These are phyloP conservation scores for Talaromyces atroroseus DNA, from an alignment of 2,329 filamentous ascomycete genomes.

Conservation along the genomic window DNA sequence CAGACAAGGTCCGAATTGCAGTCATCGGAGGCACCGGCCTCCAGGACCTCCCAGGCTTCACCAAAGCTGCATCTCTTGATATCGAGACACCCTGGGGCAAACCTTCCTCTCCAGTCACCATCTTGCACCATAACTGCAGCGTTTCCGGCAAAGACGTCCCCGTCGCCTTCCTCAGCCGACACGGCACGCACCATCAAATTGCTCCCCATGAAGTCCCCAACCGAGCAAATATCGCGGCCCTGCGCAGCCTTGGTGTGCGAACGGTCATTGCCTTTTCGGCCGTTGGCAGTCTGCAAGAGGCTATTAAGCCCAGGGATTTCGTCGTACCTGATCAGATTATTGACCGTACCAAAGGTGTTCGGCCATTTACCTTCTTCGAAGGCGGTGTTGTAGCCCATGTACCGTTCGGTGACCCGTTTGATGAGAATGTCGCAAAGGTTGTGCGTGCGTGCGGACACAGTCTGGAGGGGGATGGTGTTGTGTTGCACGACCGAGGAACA, in stretches of 20 bases:
- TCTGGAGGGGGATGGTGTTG: constrained; percentile 77
- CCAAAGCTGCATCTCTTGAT: constrained; percentile 71
- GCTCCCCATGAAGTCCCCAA: constrained; percentile 93
- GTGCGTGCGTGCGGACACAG: constrained; percentile 70
- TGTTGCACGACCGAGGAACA: constrained; percentile 75
- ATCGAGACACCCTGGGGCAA: constrained; percentile 81
- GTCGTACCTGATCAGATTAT: constrained; percentile 95
- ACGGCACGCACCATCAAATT: constrained; percentile 81
- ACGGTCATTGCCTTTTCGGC: constrained; percentile 92
- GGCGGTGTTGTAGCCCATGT: constrained; percentile 84
- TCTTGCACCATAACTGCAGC: constrained; percentile 78
- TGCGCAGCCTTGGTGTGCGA: constrained; percentile 82
- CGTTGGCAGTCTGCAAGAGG: constrained; percentile 85
- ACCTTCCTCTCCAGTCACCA: constrained; percentile 71
- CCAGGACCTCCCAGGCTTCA: constrained; percentile 78
- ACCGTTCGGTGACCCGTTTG: constrained; percentile 93
- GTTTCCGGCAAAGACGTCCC: constrained; percentile 56
- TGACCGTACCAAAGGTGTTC: constrained; percentile 90
- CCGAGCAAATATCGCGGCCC: constrained; percentile 96
- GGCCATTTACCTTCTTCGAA: constrained; percentile 89
- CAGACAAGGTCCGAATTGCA: constrained; percentile 67
- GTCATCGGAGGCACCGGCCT: constrained; percentile 93
- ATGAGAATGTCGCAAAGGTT: constrained; percentile 67
- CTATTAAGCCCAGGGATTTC: constrained; percentile 93
- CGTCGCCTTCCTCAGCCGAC: constrained; percentile 88